A percentile compares a stretch with the other conserved stretches of the same genome.
phyloP scores from a whole-genome alignment of 2,329 filamentous ascomycete genomes.

The Fusarium metavorans region DNA sequence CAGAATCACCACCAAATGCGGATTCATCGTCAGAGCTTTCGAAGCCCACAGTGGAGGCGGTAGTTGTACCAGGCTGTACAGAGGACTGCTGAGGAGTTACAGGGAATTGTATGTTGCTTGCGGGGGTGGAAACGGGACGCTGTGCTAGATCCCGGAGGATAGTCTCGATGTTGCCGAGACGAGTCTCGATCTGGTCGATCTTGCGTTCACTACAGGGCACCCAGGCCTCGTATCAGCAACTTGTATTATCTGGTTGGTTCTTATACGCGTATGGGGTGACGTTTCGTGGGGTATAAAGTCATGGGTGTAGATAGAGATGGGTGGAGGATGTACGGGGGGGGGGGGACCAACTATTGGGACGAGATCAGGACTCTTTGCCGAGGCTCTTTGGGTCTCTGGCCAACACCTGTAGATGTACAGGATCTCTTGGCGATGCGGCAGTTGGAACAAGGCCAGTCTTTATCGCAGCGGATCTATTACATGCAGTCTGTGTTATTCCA shows the following conservation, averaged over 20 bases:
- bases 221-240: slow-evolving; percentile 13
- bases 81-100: slow-evolving; percentile 40
- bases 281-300: not conserved
- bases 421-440: slow-evolving; percentile 65
- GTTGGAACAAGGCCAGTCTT: slow-evolving; percentile 69
- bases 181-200: slow-evolving; percentile 61
- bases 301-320: not conserved
- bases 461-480: slow-evolving; percentile 68
- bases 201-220: slow-evolving; percentile 61
- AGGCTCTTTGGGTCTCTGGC: slow-evolving; percentile 66
- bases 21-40: slow-evolving; percentile 57
- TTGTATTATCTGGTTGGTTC: not conserved
- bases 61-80: slow-evolving; percentile 31
- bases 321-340: not conserved
- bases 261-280: slow-evolving; percentile 6
- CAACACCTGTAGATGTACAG: slow-evolving; percentile 67
- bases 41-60: slow-evolving; percentile 49
- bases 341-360: slow-evolving; percentile 66
- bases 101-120: slow-evolving; percentile 38
- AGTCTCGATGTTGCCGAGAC: slow-evolving; percentile 59
- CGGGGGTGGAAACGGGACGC: slow-evolving; percentile 38
- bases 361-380: slow-evolving; percentile 70
- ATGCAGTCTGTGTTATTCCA: slow-evolving; percentile 33
- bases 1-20: slow-evolving; percentile 61
- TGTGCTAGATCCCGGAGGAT: slow-evolving; percentile 55